A percentile compares a stretch with the other conserved stretches of the same genome.
Evolutionary conservation across 257 asterid species (phyloP).

Genomic region (Asclepias syriaca): DNA sequence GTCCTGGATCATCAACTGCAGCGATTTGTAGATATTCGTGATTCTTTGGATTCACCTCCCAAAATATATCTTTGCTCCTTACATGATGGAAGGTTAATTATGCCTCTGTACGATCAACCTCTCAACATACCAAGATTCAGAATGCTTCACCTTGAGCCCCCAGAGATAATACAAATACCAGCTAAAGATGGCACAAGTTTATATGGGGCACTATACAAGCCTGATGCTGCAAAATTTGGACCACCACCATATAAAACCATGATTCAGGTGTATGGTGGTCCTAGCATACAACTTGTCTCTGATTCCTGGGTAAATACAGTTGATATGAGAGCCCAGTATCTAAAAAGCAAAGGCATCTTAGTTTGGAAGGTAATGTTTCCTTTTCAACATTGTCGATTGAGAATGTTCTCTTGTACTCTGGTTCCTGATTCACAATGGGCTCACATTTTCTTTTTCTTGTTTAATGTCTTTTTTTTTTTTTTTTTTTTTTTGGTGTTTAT

Average conservation of each 20-base stretch:
- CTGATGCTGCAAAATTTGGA: conserved; percentile 67
- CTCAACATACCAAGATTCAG: conserved; percentile 36
- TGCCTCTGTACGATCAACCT: conserved; percentile 58
- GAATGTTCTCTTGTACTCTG: not conserved
- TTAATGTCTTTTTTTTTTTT: not conserved
- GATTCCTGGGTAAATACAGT: conserved; percentile 88
- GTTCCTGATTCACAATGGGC: not conserved
- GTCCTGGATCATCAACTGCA: conserved; percentile 87
- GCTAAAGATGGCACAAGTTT: conserved; percentile 70
- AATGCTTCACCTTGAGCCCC: conserved; percentile 59
- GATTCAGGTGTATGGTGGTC: conserved; percentile 97
- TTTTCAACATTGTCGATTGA: not conserved
- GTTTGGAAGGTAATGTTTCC: conserved; percentile 79
- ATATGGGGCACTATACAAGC: conserved; percentile 77
- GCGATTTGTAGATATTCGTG: conserved; percentile 69
- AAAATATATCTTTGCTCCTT: conserved; percentile 57
- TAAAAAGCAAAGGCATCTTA: conserved; percentile 76
- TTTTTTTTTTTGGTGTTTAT: conserved; percentile 23
- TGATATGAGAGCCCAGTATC: conserved; percentile 91
- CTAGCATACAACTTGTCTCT: conserved; percentile 68
- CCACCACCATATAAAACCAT: conserved; percentile 92
- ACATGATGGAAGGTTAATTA: conserved; percentile 55
- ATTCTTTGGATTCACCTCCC: conserved; percentile 72
- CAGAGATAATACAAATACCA: conserved; percentile 54
- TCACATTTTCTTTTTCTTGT: too few relatives aligned